Conservation (phyloP, 1,284 basidiomycete genomes). For the Puccinia coronata region DNA sequence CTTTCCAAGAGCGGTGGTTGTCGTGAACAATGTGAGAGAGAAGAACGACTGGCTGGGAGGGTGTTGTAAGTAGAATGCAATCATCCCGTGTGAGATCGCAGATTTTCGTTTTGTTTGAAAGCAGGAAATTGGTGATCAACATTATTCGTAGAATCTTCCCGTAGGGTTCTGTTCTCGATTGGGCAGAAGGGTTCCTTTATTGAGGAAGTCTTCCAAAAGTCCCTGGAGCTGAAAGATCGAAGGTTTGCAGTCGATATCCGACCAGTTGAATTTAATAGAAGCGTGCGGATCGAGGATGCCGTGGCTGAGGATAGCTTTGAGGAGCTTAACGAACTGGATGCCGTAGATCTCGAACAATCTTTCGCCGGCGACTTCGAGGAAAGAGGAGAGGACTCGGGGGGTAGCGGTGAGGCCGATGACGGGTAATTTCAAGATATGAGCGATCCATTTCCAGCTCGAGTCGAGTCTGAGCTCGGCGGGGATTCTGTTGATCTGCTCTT, state of each 20-base stretch:
- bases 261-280: slow-evolving; percentile 5
- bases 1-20: no score
- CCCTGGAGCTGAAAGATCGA: slow-evolving; percentile 27
- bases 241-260: slow-evolving; percentile 22
- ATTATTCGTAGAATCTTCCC: slow-evolving; percentile 8
- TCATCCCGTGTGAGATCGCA: no score
- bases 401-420: not conserved
- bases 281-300: slow-evolving; percentile 20
- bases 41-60: no score
- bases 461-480: slow-evolving; percentile 18
- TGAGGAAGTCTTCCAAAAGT: slow-evolving; percentile 40
- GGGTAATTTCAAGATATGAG: slow-evolving; percentile 14
- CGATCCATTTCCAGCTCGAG: slow-evolving; percentile 34
- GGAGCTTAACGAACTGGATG: slow-evolving; percentile 30
- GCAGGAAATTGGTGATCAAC: no score
- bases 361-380: slow-evolving; percentile 29
- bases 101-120: no score
- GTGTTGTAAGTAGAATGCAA: no score
- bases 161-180: not conserved
- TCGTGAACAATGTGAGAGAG: no score
- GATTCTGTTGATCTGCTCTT: slow-evolving; percentile 11
- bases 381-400: slow-evolving; percentile 9
- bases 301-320: not conserved
- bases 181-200: not conserved
- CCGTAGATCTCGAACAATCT: slow-evolving; percentile 39